Conservation (phyloP, 805 yeast species). For the Teunomyces cretensis region DNA sequence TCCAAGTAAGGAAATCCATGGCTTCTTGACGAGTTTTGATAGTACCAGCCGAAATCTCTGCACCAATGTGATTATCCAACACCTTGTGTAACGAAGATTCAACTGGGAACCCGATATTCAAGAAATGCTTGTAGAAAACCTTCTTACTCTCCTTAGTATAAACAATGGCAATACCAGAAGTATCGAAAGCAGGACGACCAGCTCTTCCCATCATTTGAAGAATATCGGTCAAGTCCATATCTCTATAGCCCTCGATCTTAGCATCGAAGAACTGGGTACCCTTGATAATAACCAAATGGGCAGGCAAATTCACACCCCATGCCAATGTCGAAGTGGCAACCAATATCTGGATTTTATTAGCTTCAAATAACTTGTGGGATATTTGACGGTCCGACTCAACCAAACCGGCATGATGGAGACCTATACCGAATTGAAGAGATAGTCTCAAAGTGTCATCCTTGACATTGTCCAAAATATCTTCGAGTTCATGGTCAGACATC, state of each 20-base stretch:
- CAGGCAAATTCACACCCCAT: constrained; percentile 85
- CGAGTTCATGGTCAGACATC: constrained; percentile 65
- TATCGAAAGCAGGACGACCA: constrained; percentile 79
- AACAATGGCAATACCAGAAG: constrained; percentile 74
- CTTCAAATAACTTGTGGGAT: constrained; percentile 67
- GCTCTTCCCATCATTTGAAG: constrained; percentile 79
- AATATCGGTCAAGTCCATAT: constrained; percentile 81
- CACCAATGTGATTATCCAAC: constrained; percentile 78
- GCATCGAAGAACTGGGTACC: constrained; percentile 71
- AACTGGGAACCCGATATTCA: constrained; percentile 80
- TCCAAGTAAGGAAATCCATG: constrained; percentile 73
- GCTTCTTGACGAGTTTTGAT: constrained; percentile 66
- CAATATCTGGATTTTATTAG: constrained; percentile 68
- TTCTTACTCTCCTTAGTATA: constrained; percentile 75
- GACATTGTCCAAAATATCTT: constrained; percentile 49
- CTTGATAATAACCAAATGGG: constrained; percentile 73
- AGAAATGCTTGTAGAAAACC: constrained; percentile 71
- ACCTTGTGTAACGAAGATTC: constrained; percentile 77
- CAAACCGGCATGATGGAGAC: constrained; percentile 79
- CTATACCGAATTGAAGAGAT: constrained; percentile 76
- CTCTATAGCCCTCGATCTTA: constrained; percentile 66
- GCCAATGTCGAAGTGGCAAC: constrained; percentile 83
- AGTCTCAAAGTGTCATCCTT: constrained; percentile 81
- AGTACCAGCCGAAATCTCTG: constrained; percentile 73
- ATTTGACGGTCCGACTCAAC: constrained; percentile 71